A percentile compares a stretch with the other conserved stretches of the same genome.
phyloP scores from a whole-genome alignment of 1,139 yeast genomes.

The Yamadazyma siamensis region DNA sequence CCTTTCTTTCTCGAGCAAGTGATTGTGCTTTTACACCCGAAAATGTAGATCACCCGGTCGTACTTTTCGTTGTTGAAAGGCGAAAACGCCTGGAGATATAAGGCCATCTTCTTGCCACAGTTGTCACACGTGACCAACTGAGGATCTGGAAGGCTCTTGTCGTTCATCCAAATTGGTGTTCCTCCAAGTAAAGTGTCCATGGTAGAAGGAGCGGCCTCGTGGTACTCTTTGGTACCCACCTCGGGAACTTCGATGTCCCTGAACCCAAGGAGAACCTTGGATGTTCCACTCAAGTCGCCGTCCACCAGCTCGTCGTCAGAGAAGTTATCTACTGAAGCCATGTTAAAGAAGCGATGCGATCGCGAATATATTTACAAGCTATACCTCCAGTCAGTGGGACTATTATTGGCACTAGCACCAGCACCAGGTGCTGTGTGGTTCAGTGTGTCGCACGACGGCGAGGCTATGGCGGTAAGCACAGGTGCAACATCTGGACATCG shows the following conservation, averaged over 20 bases:
- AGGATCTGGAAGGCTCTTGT: conserved; percentile 52
- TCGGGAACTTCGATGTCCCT: conserved; percentile 50
- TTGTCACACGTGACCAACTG: conserved; percentile 57
- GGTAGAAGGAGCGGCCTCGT: conserved; percentile 35
- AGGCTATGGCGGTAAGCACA: too few species aligned
- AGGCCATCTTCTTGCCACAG: conserved; percentile 61
- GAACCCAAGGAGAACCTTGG: conserved; percentile 62
- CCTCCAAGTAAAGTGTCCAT: conserved; percentile 86
- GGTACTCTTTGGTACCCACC: conserved; percentile 25
- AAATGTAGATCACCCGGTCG: conserved; percentile 78
- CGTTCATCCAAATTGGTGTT: conserved; percentile 57
- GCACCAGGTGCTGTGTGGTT: too few species aligned
- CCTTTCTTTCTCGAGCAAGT: conserved; percentile 68
- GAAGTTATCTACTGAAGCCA: conserved; percentile 31
- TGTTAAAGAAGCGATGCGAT: conserved; percentile 7
- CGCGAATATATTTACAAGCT: conserved; percentile 4
- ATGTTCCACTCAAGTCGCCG: conserved; percentile 25
- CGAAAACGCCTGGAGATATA: conserved; percentile 75
- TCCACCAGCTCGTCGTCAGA: conserved; percentile 37
- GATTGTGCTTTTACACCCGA: conserved; percentile 60
- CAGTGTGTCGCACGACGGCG: too few species aligned
- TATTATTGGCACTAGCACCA: too few species aligned
- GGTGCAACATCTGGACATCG: too few species aligned
- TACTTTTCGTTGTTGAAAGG: conserved; percentile 70
- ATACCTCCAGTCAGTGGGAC: too few species aligned